Conservation (phyloP, 2,329 filamentous ascomycete genomes). For the Zasmidium cellare region DNA sequence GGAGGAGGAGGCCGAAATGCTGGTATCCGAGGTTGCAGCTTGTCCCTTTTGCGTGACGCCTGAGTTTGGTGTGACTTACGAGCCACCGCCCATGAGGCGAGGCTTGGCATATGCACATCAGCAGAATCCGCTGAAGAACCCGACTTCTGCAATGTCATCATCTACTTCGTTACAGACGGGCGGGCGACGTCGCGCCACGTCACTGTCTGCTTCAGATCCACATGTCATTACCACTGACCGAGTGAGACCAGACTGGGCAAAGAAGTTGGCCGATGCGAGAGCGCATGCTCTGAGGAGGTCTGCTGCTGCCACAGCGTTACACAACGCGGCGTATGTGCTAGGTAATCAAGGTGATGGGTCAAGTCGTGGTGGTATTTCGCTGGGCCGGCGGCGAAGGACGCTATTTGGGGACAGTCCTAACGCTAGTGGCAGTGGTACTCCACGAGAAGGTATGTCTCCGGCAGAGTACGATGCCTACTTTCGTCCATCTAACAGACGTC, state of each 20-base stretch:
- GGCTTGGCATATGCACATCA: slow-evolving; percentile 69
- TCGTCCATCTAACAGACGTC: slow-evolving; percentile 19
- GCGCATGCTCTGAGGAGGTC: slow-evolving; percentile 82
- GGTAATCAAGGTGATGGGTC: slow-evolving; percentile 47
- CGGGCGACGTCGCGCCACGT: slow-evolving; percentile 61
- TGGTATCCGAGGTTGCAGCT: slow-evolving; percentile 86
- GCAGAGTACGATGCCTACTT: slow-evolving; percentile 21
- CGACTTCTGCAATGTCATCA: slow-evolving; percentile 77
- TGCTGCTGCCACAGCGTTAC: slow-evolving; percentile 88
- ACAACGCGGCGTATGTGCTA: slow-evolving; percentile 92
- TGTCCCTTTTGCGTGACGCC: slow-evolving; percentile 95
- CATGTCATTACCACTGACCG: slow-evolving; percentile 90
- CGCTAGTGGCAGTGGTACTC: slow-evolving; percentile 47
- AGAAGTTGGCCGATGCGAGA: slow-evolving; percentile 81
- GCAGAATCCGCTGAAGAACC: slow-evolving; percentile 52
- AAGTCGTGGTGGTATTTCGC: slow-evolving; percentile 40
- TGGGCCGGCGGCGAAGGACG: slow-evolving; percentile 51
- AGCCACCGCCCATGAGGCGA: slow-evolving; percentile 81
- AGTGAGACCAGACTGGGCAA: slow-evolving; percentile 90
- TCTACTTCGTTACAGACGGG: slow-evolving; percentile 68
- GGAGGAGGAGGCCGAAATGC: slow-evolving; percentile 57
- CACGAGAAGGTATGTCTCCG: slow-evolving; percentile 34
- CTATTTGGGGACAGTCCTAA: slow-evolving; percentile 53
- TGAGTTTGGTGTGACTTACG: slow-evolving; percentile 95
- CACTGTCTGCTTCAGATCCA: slow-evolving; percentile 78